Evolutionary conservation across 1,139 yeast genomes (phyloP).

Genomic region (Diutina ranongensis): DNA sequence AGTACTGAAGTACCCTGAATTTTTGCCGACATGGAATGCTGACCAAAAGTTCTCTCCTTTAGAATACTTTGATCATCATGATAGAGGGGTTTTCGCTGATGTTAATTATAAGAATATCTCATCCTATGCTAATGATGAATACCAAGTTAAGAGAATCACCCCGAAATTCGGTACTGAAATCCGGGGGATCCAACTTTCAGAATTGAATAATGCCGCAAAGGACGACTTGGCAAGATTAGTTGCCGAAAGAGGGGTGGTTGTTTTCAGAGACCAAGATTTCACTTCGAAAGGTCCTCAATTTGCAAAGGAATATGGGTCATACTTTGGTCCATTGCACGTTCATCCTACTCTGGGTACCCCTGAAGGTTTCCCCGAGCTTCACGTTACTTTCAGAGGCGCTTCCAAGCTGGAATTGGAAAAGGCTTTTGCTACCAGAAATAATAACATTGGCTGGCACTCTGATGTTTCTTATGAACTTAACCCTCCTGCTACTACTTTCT

Average conservation of each 20-base stretch:
- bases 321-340: slow-evolving; percentile 28
- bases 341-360: slow-evolving; percentile 34
- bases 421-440: slow-evolving; percentile 14
- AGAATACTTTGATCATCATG: slow-evolving; percentile 36
- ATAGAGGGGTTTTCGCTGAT: slow-evolving; percentile 11
- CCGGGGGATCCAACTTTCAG: slow-evolving; percentile 18
- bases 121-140: not conserved
- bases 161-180: slow-evolving; percentile 19
- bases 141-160: slow-evolving; percentile 9
- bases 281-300: slow-evolving; percentile 22
- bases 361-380: slow-evolving; percentile 24
- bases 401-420: slow-evolving; percentile 17
- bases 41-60: slow-evolving; percentile 32
- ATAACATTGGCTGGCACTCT: slow-evolving; percentile 11
- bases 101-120: not conserved
- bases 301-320: slow-evolving; percentile 20
- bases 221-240: slow-evolving; percentile 27
- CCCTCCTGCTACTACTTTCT: slow-evolving; percentile 12
- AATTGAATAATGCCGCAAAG: slow-evolving; percentile 18
- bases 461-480: slow-evolving; percentile 13
- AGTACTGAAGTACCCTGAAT: slow-evolving; percentile 22
- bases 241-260: slow-evolving; percentile 31
- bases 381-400: slow-evolving; percentile 22
- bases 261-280: slow-evolving; percentile 28
- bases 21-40: slow-evolving; percentile 41